phyloP scores from a whole-genome alignment of 2,329 filamentous ascomycete genomes.

The Seiridium cupressi region DNA sequence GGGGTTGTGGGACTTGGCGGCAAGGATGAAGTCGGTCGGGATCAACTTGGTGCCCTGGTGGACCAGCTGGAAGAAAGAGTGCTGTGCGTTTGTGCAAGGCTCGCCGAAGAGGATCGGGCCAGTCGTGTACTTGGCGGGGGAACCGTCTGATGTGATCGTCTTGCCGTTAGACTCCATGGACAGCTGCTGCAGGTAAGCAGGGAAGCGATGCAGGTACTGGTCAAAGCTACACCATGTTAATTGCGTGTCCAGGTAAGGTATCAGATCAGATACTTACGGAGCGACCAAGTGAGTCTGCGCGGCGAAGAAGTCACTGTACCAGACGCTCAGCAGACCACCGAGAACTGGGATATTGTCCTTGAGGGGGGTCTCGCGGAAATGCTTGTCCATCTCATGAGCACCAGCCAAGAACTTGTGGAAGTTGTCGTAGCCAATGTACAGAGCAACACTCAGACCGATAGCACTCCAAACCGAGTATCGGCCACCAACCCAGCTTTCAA shows the following conservation, averaged over 20 bases:
- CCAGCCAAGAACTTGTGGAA: conserved; percentile 95
- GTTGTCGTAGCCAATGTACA: conserved; percentile 97
- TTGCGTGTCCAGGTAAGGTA: not conserved
- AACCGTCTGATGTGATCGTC: conserved; percentile 84
- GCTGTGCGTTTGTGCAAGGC: conserved; percentile 97
- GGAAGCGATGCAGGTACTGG: conserved; percentile 98
- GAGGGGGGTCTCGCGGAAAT: conserved; percentile 88
- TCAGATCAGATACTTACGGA: conserved; percentile 60
- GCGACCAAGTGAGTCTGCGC: conserved; percentile 97
- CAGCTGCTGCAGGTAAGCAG: conserved; percentile 96
- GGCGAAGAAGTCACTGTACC: conserved; percentile 99
- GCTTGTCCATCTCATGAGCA: conserved; percentile 96
- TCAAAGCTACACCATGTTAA: conserved; percentile 65
- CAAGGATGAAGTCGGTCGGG: conserved; percentile 95
- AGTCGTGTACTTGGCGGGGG: conserved; percentile 95
- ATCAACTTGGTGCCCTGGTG: conserved; percentile 99
- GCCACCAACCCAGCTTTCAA: conserved; percentile 97
- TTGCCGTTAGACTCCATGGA: conserved; percentile 99
- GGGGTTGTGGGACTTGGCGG: conserved; percentile 95
- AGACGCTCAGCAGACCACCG: conserved; percentile 90
- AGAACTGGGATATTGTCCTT: conserved; percentile 94
- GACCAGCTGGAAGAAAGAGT: conserved; percentile 99
- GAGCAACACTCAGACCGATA: conserved; percentile 88
- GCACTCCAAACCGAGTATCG: conserved; percentile 99
- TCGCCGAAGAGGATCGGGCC: conserved; percentile 96